Evolutionary conservation across 768 basidiomycete species (phyloP).

Genomic region (Russula sp.): DNA sequence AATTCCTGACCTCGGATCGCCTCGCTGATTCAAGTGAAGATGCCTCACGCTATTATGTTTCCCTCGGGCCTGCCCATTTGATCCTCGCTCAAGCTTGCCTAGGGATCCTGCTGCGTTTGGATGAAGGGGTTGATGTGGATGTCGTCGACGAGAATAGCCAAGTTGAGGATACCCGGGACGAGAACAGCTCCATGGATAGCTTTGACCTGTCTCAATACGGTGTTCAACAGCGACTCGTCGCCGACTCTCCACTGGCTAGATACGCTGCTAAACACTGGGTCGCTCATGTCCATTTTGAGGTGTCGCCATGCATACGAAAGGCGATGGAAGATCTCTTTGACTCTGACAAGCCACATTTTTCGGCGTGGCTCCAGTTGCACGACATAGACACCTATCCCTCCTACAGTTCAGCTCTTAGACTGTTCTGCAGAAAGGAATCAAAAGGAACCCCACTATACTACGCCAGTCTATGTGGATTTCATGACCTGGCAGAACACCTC

Average conservation of each 20-base stretch:
- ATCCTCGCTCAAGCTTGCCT: not conserved
- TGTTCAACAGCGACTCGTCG: too few species aligned
- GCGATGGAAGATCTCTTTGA: not conserved
- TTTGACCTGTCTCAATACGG: too few species aligned
- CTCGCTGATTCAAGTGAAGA: not conserved
- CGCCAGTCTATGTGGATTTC: too few species aligned
- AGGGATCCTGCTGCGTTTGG: not conserved
- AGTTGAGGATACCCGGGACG: too few species aligned
- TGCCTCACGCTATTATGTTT: not conserved
- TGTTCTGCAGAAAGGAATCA: too few species aligned
- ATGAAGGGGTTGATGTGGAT: not conserved
- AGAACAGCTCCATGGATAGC: too few species aligned
- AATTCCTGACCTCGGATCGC: not conserved
- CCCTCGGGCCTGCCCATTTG: not conserved
- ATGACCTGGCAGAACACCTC: too few species aligned
- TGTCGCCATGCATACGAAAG: not conserved
- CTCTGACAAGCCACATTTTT: not conserved
- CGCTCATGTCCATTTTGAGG: not conserved
- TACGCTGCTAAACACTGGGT: not conserved
- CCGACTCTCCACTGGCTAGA: not conserved
- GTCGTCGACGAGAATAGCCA: not conserved
- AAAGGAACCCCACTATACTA: too few species aligned
- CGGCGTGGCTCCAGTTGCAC: not conserved
- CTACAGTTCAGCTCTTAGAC: too few species aligned
- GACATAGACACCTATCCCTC: too few species aligned